phyloP scores from a whole-genome alignment of 2,329 filamentous ascomycete species.

The Penicillium sp. region DNA sequence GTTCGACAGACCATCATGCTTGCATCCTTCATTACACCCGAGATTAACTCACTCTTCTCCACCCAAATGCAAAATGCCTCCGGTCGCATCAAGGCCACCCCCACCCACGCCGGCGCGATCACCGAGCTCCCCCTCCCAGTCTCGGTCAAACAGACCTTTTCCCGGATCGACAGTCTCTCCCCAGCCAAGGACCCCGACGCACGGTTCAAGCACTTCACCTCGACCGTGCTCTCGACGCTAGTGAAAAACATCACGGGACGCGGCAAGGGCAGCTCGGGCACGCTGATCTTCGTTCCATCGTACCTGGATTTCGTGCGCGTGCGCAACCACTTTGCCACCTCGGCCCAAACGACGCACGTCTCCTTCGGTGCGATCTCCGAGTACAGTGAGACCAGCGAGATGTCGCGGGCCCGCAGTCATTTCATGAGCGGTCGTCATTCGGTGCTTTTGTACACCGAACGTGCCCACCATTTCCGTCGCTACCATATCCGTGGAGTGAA shows the following conservation, averaged over 20 bases:
- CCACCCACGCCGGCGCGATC: constrained; percentile 70
- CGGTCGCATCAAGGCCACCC: constrained; percentile 74
- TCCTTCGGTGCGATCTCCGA: constrained; percentile 85
- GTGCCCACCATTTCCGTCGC: constrained; percentile 95
- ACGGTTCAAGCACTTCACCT: constrained; percentile 87
- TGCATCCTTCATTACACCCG: constrained; percentile 82
- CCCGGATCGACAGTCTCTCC: constrained; percentile 73
- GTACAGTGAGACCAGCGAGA: constrained; percentile 77
- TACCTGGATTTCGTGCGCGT: constrained; percentile 95
- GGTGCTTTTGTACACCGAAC: constrained; percentile 86
- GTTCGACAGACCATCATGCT: constrained; percentile 85
- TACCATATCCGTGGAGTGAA: constrained; percentile 79
- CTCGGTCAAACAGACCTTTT: constrained; percentile 82
- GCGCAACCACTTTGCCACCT: constrained; percentile 85
- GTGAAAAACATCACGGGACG: constrained; percentile 56
- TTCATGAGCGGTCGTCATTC: constrained; percentile 81
- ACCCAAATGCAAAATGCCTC: constrained; percentile 76
- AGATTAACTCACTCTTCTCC: constrained; percentile 78
- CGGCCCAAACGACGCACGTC: constrained; percentile 56
- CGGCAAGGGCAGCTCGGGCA: constrained; percentile 61
- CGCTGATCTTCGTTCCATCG: constrained; percentile 84
- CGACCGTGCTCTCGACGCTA: constrained; percentile 74
- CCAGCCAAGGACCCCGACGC: constrained; percentile 78
- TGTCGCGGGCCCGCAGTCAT: constrained; percentile 80
- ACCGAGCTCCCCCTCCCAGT: constrained; percentile 65